A percentile compares a stretch with the other conserved stretches of the same genome.
Evolutionary conservation across 257 asterid species (phyloP).

Genomic region (Oldenlandia corymbosa): DNA sequence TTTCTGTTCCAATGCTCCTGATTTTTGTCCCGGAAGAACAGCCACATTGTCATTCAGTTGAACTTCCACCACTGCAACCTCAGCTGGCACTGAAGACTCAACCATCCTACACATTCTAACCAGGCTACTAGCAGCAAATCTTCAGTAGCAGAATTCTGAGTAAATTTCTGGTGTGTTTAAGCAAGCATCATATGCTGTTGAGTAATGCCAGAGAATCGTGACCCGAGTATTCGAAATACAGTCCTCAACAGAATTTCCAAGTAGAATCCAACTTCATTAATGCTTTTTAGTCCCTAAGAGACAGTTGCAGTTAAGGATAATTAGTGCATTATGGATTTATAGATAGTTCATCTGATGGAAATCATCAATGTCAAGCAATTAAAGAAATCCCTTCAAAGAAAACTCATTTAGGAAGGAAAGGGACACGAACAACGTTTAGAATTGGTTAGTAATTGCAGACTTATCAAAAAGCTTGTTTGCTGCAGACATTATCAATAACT

Average conservation of each 20-base stretch:
- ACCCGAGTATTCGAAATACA: neutral
- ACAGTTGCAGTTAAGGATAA: neutral
- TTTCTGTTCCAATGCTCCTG: conserved; percentile 22
- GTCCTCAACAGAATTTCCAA: no score
- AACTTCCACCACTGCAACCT: conserved; percentile 23
- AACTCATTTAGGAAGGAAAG: neutral
- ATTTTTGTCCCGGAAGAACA: conserved; percentile 17
- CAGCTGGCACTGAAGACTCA: conserved; percentile 25
- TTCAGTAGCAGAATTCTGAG: neutral
- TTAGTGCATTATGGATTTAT: neutral
- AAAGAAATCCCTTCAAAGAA: neutral
- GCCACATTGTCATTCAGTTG: conserved; percentile 23
- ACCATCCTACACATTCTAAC: conserved; percentile 26
- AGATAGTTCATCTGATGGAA: neutral
- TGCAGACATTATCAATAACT: conserved; percentile 2
- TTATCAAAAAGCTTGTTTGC: neutral
- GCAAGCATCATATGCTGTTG: neutral
- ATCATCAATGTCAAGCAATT: neutral
- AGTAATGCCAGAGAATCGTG: neutral
- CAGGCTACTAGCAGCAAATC: conserved; percentile 12
- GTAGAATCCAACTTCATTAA: neutral
- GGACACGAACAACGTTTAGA: neutral
- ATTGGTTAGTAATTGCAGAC: neutral
- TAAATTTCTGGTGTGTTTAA: neutral
- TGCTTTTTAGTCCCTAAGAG: neutral